A percentile compares a stretch with the other conserved stretches of the same genome.
Evolutionary conservation across 371 early-diverging fungal genomes (phyloP).

Genomic region (Mortierella sp.): DNA sequence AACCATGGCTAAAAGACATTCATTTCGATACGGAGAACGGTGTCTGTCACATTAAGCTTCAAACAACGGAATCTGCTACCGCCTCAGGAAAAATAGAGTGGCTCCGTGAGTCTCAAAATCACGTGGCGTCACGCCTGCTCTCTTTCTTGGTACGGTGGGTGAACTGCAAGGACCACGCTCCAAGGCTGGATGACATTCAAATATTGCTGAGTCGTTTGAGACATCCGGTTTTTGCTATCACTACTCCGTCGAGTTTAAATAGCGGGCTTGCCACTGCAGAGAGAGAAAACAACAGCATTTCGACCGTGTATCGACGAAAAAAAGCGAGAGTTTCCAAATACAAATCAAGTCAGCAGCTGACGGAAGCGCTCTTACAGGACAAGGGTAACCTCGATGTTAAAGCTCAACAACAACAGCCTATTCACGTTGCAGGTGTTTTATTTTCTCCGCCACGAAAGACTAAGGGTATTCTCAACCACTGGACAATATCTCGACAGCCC

Average conservation of each 20-base stretch:
- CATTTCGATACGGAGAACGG: constrained; percentile 35
- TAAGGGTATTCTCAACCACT: constrained; percentile 20
- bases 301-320: constrained; percentile 27
- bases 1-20: constrained; percentile 24
- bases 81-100: constrained; percentile 11
- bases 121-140: constrained; percentile 32
- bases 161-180: constrained; percentile 40
- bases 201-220: constrained; percentile 15
- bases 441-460: constrained; percentile 41
- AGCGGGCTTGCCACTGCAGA: background rate
- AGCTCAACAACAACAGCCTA: background rate
- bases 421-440: constrained; percentile 35
- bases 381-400: background rate
- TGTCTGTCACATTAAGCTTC: constrained; percentile 22
- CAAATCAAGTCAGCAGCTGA: background rate
- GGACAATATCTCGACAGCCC: constrained; percentile 45
- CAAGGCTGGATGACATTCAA: constrained; percentile 36
- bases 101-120: constrained; percentile 28
- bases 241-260: background rate
- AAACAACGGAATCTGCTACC: background rate
- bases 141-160: constrained; percentile 46
- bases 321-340: constrained; percentile 12
- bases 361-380: background rate
- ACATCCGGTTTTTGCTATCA: background rate
- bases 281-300: background rate